A percentile compares a stretch with the other conserved stretches of the same genome.
These are phyloP conservation scores for Fusarium temperatum DNA, from an alignment of 2,329 filamentous ascomycete genomes.

Conservation along the genomic window DNA sequence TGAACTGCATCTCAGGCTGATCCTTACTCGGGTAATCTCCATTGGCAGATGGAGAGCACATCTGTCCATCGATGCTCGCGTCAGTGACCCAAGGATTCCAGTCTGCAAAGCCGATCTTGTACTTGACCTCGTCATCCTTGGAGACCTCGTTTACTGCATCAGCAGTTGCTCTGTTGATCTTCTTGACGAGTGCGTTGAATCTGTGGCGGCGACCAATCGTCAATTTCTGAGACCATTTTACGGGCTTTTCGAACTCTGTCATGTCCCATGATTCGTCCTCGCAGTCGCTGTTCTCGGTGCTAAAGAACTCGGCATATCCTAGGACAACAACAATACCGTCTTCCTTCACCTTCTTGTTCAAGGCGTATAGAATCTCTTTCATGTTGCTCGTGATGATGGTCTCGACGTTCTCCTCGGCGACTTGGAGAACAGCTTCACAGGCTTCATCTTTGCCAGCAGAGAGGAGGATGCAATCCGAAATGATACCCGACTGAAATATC, in stretches of 20 bases:
- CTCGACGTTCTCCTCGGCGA: too few species aligned
- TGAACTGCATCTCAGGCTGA: neutral
- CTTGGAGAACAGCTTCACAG: too few species aligned
- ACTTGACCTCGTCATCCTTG: neutral
- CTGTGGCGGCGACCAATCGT: neutral
- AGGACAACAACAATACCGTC: too few species aligned
- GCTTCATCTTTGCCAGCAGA: too few species aligned
- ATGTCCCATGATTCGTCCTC: neutral
- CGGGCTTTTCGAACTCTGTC: too few species aligned
- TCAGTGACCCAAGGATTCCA: constrained; percentile 5
- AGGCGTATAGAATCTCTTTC: too few species aligned
- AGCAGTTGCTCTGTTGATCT: neutral
- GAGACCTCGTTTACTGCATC: neutral
- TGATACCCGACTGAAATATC: too few species aligned
- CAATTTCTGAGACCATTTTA: neutral
- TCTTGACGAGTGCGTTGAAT: neutral
- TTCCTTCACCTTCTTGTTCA: too few species aligned
- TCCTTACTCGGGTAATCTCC: neutral
- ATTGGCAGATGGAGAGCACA: neutral
- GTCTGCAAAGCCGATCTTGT: neutral
- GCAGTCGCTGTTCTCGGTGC: neutral
- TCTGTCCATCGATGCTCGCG: neutral
- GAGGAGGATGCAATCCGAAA: too few species aligned
- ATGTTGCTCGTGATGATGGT: too few species aligned
- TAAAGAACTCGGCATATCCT: constrained; percentile 7